Base-by-base conservation (phyloP, 495 filamentous ascomycete genomes). In the Cairneyella variabilis region DNA sequence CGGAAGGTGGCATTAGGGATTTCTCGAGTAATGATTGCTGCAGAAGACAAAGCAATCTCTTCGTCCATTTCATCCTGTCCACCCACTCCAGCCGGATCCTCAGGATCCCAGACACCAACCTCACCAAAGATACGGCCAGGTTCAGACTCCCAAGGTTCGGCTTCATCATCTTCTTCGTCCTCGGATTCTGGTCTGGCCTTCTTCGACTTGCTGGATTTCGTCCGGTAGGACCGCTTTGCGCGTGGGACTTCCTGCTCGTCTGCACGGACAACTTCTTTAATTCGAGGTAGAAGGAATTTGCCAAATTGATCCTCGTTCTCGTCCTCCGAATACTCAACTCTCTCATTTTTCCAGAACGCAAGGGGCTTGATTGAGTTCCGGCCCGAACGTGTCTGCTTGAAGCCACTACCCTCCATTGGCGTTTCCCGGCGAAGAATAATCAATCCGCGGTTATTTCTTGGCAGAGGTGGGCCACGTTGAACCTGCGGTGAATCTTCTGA, bases 291-390 rank as follows among this genome's bases (percentile, higher is more conserved):
- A 12, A 83, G 71, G 53, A 82, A 82, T 43, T 76, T 70, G 42
- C 77, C 73, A 11, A 67, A 70, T 37, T 66, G 57, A 26, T 66
- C 53, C 16, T 72, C 72, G 47, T 73, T 74, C 26, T 76, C 77
- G 53, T 85, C 76, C 7, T 74, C 59, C 10, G 79, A 81, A 64
- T 83, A 90, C 2, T 90, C 76, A 48, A 85, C 76, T 21, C 79
- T 79, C 63, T 97, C 93, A 50, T 89, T 89, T 48, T 81, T 83
- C 93, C 93, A 97, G 64, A 75, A 92, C 32, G 84, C 81, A n/a
- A 97, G 67, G 6, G 93, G 93, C 54, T 85, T 81, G 50, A 91
- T 78, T 12, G 74, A 78, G 18, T 64, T 72, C 16, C 77, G 71
- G 10, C 78, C 78, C 5, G 76, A 80, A 16, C 78, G 73, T 20